These are phyloP conservation scores for Isatis tinctoria DNA, from an alignment of 345 rosid species.

Conservation along the genomic window DNA sequence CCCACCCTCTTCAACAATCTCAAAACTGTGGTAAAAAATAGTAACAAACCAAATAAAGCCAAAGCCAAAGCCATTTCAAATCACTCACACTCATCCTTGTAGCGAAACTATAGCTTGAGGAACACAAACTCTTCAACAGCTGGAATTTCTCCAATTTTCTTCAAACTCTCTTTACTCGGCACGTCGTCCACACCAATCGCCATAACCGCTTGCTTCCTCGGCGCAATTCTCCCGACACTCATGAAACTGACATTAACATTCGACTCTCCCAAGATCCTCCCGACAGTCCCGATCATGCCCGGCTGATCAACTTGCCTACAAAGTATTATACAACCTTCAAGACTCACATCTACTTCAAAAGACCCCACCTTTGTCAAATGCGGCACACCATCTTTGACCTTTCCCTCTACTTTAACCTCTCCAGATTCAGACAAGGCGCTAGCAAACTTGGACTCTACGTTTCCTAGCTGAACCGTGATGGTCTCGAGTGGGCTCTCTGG, in stretches of 20 bases:
- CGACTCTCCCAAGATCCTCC: constrained; percentile 67
- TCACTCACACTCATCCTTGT: too few relatives aligned
- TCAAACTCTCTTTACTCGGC: constrained; percentile 49
- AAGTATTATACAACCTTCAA: constrained; percentile 73
- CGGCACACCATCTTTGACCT: constrained; percentile 71
- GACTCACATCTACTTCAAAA: constrained; percentile 72
- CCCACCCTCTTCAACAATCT: not conserved
- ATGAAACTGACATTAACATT: constrained; percentile 81
- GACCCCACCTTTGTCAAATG: constrained; percentile 78
- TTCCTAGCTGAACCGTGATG: constrained; percentile 69
- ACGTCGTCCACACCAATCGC: constrained; percentile 77
- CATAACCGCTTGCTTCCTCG: constrained; percentile 77
- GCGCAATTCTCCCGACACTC: constrained; percentile 89
- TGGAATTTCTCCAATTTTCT: constrained; percentile 61
- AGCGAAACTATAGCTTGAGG: constrained; percentile 51
- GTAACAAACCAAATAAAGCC: not conserved
- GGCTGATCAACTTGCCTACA: constrained; percentile 90
- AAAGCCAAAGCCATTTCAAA: too few relatives aligned
- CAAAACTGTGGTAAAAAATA: not conserved
- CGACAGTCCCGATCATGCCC: constrained; percentile 74
- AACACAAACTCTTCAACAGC: constrained; percentile 74
- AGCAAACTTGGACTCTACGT: constrained; percentile 72
- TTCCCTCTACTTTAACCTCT: constrained; percentile 68
- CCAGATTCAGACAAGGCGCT: constrained; percentile 73
- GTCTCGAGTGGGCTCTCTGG: constrained; percentile 68